Base-by-base conservation (phyloP, 371 early-diverging fungal genomes). In the Mucor irregularis region DNA sequence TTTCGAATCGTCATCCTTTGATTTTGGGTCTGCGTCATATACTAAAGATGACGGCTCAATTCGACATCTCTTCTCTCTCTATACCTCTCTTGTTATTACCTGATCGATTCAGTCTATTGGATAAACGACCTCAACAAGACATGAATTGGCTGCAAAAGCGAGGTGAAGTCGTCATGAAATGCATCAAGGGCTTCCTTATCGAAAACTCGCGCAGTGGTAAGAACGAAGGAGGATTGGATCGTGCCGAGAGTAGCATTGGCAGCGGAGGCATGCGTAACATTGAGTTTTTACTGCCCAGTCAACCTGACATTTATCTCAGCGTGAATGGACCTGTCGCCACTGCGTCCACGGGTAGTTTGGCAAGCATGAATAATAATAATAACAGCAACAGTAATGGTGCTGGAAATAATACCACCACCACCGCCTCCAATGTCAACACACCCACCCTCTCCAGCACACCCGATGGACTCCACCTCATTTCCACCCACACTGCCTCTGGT, bases 21-120 rank as follows among this genome's bases (percentile, higher is more conserved):
- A 74, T 90, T 33, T 43, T 63, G 2, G 92, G 92, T 0, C 64
- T 89, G 33, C 78, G 89, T 5, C 76, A 82, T 55, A 87, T 91
- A 35, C 56, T 89, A 22, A 72, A 81, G 22, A 69, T 80, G 11
- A 83, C 86, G 1, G 76, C 82, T n/a, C 82, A 83, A 14, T 87
- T 78, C 54, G 88, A 89, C 46, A 84, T 92, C 21, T 71, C 81
- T 6, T 74, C 80, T 33, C 55, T 92, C 0, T 85, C 87, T 0
- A 61, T 90, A 4, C 90, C 92, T 0, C 60, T 90, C 16, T 53
- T 90, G 17, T 56, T 90, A 53, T 66, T 90, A 28, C 89, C 90
- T 2, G 68, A 77, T n/a, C 49, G 64, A n/a, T 74, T 71, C 40
- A 72, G 85, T 21, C n/a, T n/a, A n/a, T n/a, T n/a, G n/a, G n/a